phyloP scores from a whole-genome alignment of 495 filamentous ascomycete species.

The Xylaria palmicola region DNA sequence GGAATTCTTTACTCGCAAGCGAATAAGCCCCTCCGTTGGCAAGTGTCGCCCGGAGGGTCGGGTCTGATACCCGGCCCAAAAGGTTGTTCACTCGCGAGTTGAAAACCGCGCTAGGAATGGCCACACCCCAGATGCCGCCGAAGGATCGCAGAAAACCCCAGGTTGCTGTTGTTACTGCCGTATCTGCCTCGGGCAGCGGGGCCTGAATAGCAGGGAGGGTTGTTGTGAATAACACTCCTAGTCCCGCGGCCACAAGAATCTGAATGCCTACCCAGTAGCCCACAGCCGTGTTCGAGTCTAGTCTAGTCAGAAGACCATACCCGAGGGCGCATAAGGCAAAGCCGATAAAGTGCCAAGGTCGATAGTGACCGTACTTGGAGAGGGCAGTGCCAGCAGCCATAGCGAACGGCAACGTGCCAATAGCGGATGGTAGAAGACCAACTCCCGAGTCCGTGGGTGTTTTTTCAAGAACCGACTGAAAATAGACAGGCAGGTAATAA shows the following conservation, averaged over 20 bases:
- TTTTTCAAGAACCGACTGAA: constrained; percentile 27
- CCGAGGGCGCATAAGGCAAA: background rate
- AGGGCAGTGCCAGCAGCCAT: background rate
- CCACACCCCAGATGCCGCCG: background rate
- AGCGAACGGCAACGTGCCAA: background rate
- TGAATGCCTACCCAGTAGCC: background rate
- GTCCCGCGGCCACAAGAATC: background rate
- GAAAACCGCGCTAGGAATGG: background rate
- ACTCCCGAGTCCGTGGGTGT: background rate
- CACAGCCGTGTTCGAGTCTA: background rate
- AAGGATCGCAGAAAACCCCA: background rate
- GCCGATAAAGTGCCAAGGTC: background rate
- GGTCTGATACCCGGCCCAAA: background rate
- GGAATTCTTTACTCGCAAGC: background rate
- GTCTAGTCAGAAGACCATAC: background rate
- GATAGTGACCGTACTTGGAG: background rate
- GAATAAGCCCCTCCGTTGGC: background rate
- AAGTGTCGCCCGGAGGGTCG: background rate
- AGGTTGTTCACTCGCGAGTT: background rate
- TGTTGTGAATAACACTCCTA: background rate
- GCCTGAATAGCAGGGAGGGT: background rate
- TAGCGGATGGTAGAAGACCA: background rate
- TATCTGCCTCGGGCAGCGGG: background rate
- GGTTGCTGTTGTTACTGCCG: background rate
- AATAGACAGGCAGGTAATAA: constrained; percentile 52